Base-by-base conservation (phyloP, 2,329 filamentous ascomycete genomes). In the Fusarium clavum region DNA sequence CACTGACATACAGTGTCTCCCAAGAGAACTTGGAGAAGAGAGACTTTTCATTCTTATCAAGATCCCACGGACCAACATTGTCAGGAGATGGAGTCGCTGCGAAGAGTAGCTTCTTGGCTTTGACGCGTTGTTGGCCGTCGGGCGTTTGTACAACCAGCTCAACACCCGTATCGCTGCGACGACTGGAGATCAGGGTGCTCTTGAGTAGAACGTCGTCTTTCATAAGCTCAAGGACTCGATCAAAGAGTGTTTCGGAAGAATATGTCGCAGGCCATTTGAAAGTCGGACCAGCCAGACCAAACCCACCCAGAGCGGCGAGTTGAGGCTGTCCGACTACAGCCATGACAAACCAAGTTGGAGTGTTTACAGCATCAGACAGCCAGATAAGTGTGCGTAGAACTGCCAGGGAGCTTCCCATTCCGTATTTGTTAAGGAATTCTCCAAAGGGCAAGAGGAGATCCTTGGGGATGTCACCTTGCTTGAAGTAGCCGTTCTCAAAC, bases 51-150 rank as follows among this genome's bases (percentile, higher is more conserved):
- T 58, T 55, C 0, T 61, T n/a, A 24, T 73, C 62, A 2, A 79
- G 72, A 32, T 78, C 73, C 67, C 75, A 79, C 1, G 67, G 43
- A 3, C 56, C 61, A 1, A 76, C 51, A 43, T 77, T 78, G 1
- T 67, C 49, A 0, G 68, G 57, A 0, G 75, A 75, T 9, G 76
- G 77, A 0, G 77, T 73, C 3, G 75, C 69, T 1, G 77, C 75
- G 22, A 79, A 59, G 2, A 79, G 67, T 0, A 79, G 65, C 67
- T 77, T 79, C 59, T 75, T 75, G 5, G 72, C 70, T 14, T 53
- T 61, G 41, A 73, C 49, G 3, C n/a, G 41, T 25, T 56, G 66
- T 6, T 54, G 44, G 0, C 68, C 69, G n/a, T 46, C 38, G 10
- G 49, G 71, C 8, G 58, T 71, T 34, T 73, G 29, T 1, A 73